These are phyloP conservation scores for Pichia sp. DNA, from an alignment of 1,139 yeast genomes.

Conservation along the genomic window DNA sequence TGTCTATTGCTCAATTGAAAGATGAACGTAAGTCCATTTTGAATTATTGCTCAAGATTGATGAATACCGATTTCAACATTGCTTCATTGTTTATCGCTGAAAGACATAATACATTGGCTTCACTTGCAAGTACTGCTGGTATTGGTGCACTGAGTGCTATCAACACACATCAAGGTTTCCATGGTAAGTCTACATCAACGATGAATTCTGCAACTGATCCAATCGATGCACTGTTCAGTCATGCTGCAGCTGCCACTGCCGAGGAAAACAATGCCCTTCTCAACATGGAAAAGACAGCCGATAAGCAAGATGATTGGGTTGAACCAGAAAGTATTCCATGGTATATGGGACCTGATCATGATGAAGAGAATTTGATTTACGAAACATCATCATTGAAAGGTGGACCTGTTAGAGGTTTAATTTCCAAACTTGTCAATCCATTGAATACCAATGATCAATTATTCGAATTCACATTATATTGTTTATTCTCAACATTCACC, in stretches of 20 bases:
- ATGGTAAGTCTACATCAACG: slow-evolving; percentile 7
- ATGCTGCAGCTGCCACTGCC: no score
- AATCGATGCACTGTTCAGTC: background rate
- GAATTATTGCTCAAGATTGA: slow-evolving; percentile 72
- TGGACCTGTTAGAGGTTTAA: slow-evolving; percentile 78
- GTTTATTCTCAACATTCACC: slow-evolving; percentile 77
- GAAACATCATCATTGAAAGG: slow-evolving; percentile 83
- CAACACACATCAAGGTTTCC: slow-evolving; percentile 22
- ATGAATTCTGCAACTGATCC: background rate
- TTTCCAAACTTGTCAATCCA: slow-evolving; percentile 85
- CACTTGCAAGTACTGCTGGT: slow-evolving; percentile 26
- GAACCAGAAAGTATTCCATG: slow-evolving; percentile 53
- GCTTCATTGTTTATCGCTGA: slow-evolving; percentile 57
- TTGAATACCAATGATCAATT: slow-evolving; percentile 56
- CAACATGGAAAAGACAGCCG: slow-evolving; percentile 18
- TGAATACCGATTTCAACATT: slow-evolving; percentile 70
- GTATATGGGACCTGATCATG: slow-evolving; percentile 73
- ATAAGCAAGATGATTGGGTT: slow-evolving; percentile 7
- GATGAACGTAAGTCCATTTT: slow-evolving; percentile 69
- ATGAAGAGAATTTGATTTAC: slow-evolving; percentile 67
- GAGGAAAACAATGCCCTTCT: no score
- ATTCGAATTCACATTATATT: slow-evolving; percentile 68
- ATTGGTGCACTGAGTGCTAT: no score
- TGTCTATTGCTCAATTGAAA: slow-evolving; percentile 54
- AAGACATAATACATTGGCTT: slow-evolving; percentile 52